Percentiles rank a stretch among this genome's conserved stretches.
Evolutionary conservation across 1,284 basidiomycete species (phyloP).

Genomic region (Farysia itapuensis): DNA sequence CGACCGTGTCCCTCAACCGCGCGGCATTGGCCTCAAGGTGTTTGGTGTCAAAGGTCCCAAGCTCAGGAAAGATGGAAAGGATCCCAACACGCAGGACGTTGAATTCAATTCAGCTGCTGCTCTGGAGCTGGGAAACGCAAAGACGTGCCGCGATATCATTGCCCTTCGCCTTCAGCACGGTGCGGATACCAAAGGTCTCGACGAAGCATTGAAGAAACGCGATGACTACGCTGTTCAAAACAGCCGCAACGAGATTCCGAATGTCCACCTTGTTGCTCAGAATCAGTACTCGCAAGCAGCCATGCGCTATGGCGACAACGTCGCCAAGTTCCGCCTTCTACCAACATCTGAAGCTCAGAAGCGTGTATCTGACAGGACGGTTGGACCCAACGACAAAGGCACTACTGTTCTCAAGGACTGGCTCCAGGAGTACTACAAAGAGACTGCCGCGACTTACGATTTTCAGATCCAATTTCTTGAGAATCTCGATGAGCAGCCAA

Average conservation of each 20-base stretch:
- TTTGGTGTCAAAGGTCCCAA: conserved; percentile 38
- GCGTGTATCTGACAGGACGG: conserved; percentile 10
- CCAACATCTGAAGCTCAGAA: conserved; percentile 30
- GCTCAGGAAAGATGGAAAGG: conserved; percentile 22
- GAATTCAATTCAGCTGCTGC: conserved; percentile 45
- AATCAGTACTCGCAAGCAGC: conserved; percentile 47
- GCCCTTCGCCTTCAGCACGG: conserved; percentile 35
- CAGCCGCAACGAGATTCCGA: conserved; percentile 36
- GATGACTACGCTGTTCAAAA: conserved; percentile 45
- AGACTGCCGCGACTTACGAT: conserved; percentile 36
- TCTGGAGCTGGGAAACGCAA: conserved; percentile 32
- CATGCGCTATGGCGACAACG: conserved; percentile 47
- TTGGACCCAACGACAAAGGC: conserved; percentile 19
- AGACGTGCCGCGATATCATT: conserved; percentile 27
- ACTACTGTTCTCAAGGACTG: conserved; percentile 24
- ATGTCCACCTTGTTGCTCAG: conserved; percentile 37
- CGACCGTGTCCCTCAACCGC: conserved; percentile 47
- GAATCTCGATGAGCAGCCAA: conserved; percentile 44
- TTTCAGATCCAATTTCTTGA: conserved; percentile 49
- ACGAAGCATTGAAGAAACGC: conserved; percentile 31
- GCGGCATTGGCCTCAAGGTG: conserved; percentile 50
- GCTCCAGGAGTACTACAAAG: conserved; percentile 22
- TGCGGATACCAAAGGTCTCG: conserved; percentile 17
- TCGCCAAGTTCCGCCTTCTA: conserved; percentile 47
- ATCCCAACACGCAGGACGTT: conserved; percentile 49